Evolutionary conservation across 495 filamentous ascomycete genomes (phyloP).

Genomic region (Parathielavia appendiculata): DNA sequence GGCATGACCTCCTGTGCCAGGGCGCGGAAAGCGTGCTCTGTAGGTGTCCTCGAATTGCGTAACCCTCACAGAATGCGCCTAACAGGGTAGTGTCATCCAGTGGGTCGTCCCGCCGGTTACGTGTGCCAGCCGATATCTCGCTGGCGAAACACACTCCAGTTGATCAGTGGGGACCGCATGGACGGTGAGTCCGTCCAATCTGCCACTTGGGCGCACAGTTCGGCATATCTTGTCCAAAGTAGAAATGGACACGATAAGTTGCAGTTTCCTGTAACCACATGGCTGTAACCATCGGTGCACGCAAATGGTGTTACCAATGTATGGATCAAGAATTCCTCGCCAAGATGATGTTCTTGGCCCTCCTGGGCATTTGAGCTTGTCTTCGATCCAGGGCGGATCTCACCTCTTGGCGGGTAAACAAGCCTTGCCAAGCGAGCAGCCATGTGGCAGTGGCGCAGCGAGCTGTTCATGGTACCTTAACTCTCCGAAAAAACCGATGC

Average conservation of each 20-base stretch:
- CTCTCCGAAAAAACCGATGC: too few relatives aligned
- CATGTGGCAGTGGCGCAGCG: neutral
- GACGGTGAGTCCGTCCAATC: neutral
- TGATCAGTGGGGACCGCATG: constrained; percentile 2
- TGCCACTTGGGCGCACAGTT: neutral
- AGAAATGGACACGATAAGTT: too few relatives aligned
- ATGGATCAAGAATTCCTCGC: neutral
- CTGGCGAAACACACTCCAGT: neutral
- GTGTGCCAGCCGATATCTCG: neutral
- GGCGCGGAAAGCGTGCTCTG: too few relatives aligned
- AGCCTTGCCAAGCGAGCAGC: constrained; percentile 13
- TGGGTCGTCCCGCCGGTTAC: too few relatives aligned
- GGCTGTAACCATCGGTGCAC: neutral
- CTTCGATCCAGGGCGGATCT: neutral
- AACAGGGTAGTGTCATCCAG: too few relatives aligned
- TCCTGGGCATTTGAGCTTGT: constrained; percentile 18
- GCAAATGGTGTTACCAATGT: neutral
- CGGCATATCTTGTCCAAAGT: neutral
- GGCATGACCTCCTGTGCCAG: neutral
- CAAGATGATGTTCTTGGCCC: neutral
- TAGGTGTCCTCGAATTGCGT: too few relatives aligned
- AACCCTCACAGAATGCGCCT: too few relatives aligned
- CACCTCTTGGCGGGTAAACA: constrained; percentile 6
- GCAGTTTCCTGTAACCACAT: too few relatives aligned
- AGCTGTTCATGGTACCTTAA: too few relatives aligned